Base-by-base conservation (phyloP, 2,329 filamentous ascomycete species). In the Pseudocercospora pini-densiflorae region DNA sequence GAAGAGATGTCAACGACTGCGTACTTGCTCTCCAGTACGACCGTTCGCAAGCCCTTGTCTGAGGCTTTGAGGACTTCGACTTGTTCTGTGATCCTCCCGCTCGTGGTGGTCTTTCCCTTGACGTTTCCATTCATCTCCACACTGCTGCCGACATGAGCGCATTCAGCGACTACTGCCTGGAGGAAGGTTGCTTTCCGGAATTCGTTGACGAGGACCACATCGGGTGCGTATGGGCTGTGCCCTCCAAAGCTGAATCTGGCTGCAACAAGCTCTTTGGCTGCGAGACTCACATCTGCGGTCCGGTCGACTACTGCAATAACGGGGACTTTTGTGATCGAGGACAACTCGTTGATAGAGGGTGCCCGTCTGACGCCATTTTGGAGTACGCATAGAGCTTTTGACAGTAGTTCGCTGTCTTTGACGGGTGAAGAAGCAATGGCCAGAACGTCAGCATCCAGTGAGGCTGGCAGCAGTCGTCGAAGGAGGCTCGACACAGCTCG, bases 121-220 rank as follows among this genome's bases (percentile, higher is more conserved):
- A 36, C 61, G 21, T 33, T 61, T 24, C 27, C 43, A 8, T 61
- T 54, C 27, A 63, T 57, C 19, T 63, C 51, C 2, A 63, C 55
- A 14, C 55, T 57, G 21, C 62, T 69, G 3, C 77, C 68, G 36
- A 75, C 76, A 3, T 71, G 74, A 12, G 78, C 76, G 0, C 75
- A 74, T 31, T 83, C 79, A 43, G 79, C 77, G 14, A 83, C 74
- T 4, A 83, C 80, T 0, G 84, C 83, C 55, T 84, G 80, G 0
- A 87, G 74, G 68, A 90, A 89, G 0, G 81, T 79, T 62, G 84
- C 81, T 77, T 86, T 85, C 3, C 82, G 79, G 65, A 84, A 90
- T 68, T 90, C 88, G 66, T 90, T 89, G n/a, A 90, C 87, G 0
- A 90, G 76, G 0, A 90, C 84, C 0, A 89, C 31, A 71, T 90